These are phyloP conservation scores for Tetrapisispora nanseiensis DNA, from an alignment of 805 yeast species.

Conservation along the genomic window DNA sequence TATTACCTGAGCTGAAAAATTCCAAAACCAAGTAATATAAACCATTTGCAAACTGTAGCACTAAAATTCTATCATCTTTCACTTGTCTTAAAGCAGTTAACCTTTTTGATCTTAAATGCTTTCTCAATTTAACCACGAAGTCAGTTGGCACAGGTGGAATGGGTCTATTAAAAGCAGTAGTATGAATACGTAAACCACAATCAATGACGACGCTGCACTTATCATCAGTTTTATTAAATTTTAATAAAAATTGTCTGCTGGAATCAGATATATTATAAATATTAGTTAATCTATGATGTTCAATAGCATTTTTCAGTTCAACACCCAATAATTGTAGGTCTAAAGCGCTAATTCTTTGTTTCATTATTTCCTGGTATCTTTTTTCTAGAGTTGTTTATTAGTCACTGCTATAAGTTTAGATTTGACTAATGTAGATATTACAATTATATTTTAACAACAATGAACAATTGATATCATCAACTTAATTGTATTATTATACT, in stretches of 20 bases:
- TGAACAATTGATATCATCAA: too few species aligned
- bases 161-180: conserved; percentile 73
- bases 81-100: conserved; percentile 65
- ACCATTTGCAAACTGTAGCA: conserved; percentile 79
- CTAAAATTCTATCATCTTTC: conserved; percentile 73
- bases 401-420: too few species aligned
- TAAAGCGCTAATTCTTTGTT: conserved; percentile 81
- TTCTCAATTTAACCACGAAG: conserved; percentile 77
- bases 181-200: conserved; percentile 73
- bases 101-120: conserved; percentile 74
- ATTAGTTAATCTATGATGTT: conserved; percentile 68
- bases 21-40: conserved; percentile 68
- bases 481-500: too few species aligned
- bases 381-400: too few species aligned
- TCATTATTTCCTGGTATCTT: conserved; percentile 16
- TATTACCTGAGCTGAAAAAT: conserved; percentile 92
- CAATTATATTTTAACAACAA: too few species aligned
- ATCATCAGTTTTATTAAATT: conserved; percentile 76
- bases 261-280: conserved; percentile 73
- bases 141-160: conserved; percentile 75
- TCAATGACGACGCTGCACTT: conserved; percentile 69
- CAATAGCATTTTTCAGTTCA: conserved; percentile 51
- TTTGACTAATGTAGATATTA: too few species aligned
- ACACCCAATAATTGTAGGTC: conserved; percentile 64
- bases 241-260: conserved; percentile 61